phyloP scores from a whole-genome alignment of 352 stramenopile genomes.

The Globisporangium recalcitrans region DNA sequence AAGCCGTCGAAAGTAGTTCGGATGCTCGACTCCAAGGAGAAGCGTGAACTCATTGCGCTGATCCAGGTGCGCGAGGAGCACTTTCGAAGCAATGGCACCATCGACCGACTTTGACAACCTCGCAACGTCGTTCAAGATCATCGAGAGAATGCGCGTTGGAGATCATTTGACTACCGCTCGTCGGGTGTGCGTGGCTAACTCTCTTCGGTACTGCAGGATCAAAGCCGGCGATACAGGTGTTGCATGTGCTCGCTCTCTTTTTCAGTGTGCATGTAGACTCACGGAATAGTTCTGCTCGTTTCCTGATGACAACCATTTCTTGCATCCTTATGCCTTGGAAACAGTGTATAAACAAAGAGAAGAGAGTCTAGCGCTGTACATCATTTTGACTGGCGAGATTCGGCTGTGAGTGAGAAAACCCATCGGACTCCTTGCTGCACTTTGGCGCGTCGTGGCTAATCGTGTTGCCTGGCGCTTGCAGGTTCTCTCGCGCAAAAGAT shows the following conservation, averaged over 20 bases:
- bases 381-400: conserved; percentile 28
- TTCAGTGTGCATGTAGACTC: background rate
- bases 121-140: conserved; percentile 20
- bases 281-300: background rate
- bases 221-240: conserved; percentile 19
- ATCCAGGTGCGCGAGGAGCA: conserved; percentile 21
- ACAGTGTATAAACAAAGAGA: conserved; percentile 34
- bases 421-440: background rate
- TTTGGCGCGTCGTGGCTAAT: background rate
- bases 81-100: background rate
- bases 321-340: background rate
- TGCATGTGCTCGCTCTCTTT: background rate
- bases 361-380: conserved; percentile 23
- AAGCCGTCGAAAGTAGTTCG: background rate
- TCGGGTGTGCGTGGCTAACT: conserved; percentile 20
- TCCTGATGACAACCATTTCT: background rate
- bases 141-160: conserved; percentile 26
- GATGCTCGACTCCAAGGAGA: conserved; percentile 16
- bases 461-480: background rate
- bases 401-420: conserved; percentile 20
- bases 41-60: conserved; percentile 18
- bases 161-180: conserved; percentile 18
- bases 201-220: conserved; percentile 23
- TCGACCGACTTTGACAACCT: conserved; percentile 16
- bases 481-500: conserved; percentile 8